These are phyloP conservation scores for Trichomonas gallinae DNA, from an alignment of 208 protist species.

Conservation along the genomic window DNA sequence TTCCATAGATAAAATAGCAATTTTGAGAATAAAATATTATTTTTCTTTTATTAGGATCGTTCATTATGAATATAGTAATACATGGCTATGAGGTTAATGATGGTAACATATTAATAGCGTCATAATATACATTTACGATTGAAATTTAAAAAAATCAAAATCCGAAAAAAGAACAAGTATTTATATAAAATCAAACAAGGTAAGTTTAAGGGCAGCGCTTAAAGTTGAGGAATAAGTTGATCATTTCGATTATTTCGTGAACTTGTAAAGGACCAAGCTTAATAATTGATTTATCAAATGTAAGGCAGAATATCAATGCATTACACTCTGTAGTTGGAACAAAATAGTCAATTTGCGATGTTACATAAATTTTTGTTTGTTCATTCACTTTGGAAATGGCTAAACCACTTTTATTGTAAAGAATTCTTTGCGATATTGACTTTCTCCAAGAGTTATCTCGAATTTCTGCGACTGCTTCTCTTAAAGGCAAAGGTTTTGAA, in stretches of 20 bases:
- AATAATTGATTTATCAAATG: background rate
- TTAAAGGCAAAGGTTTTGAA: background rate
- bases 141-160: too few species aligned
- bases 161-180: too few species aligned
- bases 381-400: background rate
- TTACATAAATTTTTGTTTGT: background rate
- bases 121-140: too few species aligned
- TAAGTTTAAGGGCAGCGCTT: background rate
- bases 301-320: background rate
- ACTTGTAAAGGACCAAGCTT: background rate
- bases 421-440: background rate
- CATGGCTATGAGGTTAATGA: too few species aligned
- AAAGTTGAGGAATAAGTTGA: background rate
- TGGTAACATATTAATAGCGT: too few species aligned
- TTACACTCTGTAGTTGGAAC: background rate
- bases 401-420: background rate
- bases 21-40: too few species aligned
- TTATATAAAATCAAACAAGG: too few species aligned
- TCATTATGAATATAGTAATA: too few species aligned
- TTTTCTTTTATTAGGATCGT: too few species aligned
- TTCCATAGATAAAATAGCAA: too few species aligned
- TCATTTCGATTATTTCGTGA: background rate
- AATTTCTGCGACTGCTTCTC: background rate
- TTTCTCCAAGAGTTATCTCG: background rate
- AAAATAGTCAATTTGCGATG: background rate